Evolutionary conservation across 2,329 filamentous ascomycete genomes (phyloP).

Genomic region (Uncinocarpus reesii): DNA sequence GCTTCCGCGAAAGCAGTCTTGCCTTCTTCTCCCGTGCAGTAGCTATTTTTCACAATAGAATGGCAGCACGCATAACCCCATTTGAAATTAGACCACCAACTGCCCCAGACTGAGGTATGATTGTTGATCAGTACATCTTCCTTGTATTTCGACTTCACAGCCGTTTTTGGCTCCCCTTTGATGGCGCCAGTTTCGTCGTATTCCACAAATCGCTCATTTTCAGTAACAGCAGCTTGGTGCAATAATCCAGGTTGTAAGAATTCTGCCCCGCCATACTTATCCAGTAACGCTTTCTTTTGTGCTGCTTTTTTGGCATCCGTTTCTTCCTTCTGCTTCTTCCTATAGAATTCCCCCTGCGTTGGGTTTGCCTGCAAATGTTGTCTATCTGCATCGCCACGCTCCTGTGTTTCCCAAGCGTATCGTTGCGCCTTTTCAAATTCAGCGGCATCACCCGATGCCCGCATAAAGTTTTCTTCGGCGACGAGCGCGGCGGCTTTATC

Average conservation of each 20-base stretch:
- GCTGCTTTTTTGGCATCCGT: constrained; percentile 57
- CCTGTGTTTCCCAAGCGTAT: constrained; percentile 93
- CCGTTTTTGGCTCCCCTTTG: constrained; percentile 71
- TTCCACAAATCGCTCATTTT: constrained; percentile 81
- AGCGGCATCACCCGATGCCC: constrained; percentile 76
- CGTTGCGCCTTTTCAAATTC: constrained; percentile 83
- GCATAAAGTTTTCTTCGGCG: constrained; percentile 86
- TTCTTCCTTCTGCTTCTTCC: constrained; percentile 70
- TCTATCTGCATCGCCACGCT: constrained; percentile 64
- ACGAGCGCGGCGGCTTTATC: constrained; percentile 74
- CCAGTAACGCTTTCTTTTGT: constrained; percentile 58
- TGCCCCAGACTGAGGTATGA: constrained; percentile 86
- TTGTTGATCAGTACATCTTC: constrained; percentile 86
- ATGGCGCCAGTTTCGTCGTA: constrained; percentile 85
- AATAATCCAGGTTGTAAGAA: constrained; percentile 52
- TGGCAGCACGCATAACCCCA: constrained; percentile 98
- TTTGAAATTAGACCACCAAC: constrained; percentile 90
- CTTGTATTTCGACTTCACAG: constrained; percentile 77
- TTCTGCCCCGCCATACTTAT: constrained; percentile 70
- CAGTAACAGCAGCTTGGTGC: constrained; percentile 57
- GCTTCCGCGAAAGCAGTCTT: constrained; percentile 70
- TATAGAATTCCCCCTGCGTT: constrained; percentile 74
- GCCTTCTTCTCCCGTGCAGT: constrained; percentile 88
- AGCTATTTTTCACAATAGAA: constrained; percentile 88
- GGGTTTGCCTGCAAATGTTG: constrained; percentile 93